Conservation (phyloP, 768 basidiomycete genomes). For the Tulasnella sp. region DNA sequence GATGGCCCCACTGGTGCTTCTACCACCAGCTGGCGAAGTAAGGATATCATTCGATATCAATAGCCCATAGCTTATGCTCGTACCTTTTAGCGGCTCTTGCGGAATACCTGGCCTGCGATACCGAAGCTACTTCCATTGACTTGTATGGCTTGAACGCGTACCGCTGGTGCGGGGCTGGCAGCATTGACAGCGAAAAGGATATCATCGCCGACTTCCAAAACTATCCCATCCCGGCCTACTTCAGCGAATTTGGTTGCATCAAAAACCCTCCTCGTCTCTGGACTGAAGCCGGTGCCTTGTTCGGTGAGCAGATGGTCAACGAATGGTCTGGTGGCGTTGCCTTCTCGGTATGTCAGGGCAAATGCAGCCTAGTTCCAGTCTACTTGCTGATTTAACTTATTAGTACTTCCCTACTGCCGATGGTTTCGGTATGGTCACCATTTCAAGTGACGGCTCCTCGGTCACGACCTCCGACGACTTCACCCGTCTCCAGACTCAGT, state of each 20-base stretch:
- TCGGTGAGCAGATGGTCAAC: conserved; percentile 63
- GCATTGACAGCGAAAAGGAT: conserved; percentile 41
- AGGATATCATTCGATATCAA: conserved; percentile 26
- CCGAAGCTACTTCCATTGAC: conserved; percentile 66
- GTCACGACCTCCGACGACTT: conserved; percentile 71
- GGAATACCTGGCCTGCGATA: conserved; percentile 76
- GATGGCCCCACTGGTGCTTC: conserved; percentile 68
- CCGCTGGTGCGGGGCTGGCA: conserved; percentile 73
- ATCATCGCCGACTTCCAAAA: conserved; percentile 38
- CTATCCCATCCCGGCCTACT: conserved; percentile 80
- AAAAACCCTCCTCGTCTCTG: conserved; percentile 61
- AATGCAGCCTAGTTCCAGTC: not conserved
- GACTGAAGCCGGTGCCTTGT: conserved; percentile 73
- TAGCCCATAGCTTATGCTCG: not conserved
- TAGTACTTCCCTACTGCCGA: conserved; percentile 85
- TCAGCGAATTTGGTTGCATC: conserved; percentile 84
- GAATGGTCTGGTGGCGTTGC: conserved; percentile 89
- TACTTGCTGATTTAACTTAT: conserved; percentile 3
- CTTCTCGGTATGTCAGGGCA: conserved; percentile 41
- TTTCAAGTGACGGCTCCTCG: conserved; percentile 60
- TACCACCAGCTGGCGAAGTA: conserved; percentile 53
- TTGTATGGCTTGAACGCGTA: conserved; percentile 77
- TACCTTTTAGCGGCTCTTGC: conserved; percentile 50
- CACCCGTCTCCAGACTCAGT: conserved; percentile 58
- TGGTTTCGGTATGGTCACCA: conserved; percentile 80